phyloP scores from a whole-genome alignment of 805 yeast genomes.

The Ogataea parapolymorpha region DNA sequence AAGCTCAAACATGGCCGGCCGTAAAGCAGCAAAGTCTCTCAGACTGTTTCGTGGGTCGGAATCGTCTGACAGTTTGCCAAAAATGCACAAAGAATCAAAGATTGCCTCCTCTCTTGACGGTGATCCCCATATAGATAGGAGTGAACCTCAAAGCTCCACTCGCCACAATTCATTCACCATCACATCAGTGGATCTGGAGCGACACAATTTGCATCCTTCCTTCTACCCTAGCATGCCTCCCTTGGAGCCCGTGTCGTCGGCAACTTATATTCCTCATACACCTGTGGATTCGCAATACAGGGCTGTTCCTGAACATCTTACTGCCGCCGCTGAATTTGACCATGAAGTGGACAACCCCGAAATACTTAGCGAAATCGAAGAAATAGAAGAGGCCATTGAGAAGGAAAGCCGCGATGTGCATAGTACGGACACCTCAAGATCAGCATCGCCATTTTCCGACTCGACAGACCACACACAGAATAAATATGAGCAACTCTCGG shows the following conservation, averaged over 20 bases:
- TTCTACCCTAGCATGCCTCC: conserved; percentile 19
- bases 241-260: conserved; percentile 63
- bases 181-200: conserved; percentile 17
- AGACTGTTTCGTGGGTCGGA: conserved; percentile 45
- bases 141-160: conserved; percentile 3
- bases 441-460: conserved; percentile 2
- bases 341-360: conserved; percentile 23
- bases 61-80: conserved; percentile 16
- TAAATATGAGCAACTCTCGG: conserved; percentile 1
- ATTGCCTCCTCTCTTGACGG: conserved; percentile 1
- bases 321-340: conserved; percentile 50
- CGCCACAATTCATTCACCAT: conserved; percentile 14
- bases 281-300: conserved; percentile 32
- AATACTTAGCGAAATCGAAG: conserved; percentile 24
- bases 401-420: conserved; percentile 11
- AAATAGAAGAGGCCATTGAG: conserved; percentile 24
- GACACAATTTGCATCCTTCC: conserved; percentile 7
- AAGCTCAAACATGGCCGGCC: conserved; percentile 38
- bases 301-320: conserved; percentile 39
- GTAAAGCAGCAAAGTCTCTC: conserved; percentile 57
- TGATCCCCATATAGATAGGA: not conserved
- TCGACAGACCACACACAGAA: not conserved
- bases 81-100: conserved; percentile 2
- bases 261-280: conserved; percentile 68
- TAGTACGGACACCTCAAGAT: not conserved